phyloP scores from a whole-genome alignment of 2,329 filamentous ascomycete genomes.

The Penicillium corylophilum region DNA sequence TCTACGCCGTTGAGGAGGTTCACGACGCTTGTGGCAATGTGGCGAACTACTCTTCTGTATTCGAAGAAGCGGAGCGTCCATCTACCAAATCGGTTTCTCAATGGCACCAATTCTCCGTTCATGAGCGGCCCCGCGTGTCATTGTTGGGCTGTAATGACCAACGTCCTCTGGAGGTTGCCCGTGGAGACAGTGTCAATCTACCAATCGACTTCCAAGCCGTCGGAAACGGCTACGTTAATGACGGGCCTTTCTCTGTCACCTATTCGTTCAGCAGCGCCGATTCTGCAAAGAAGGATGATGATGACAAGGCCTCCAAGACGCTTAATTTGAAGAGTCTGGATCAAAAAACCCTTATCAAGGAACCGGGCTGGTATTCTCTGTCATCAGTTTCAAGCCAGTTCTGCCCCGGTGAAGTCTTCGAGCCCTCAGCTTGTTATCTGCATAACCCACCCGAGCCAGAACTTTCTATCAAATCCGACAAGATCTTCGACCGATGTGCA shows the following conservation, averaged over 20 bases:
- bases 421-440: constrained; percentile 89
- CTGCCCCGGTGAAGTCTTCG: constrained; percentile 84
- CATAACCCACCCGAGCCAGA: constrained; percentile 88
- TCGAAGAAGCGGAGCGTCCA: constrained; percentile 66
- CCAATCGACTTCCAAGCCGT: constrained; percentile 70
- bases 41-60: constrained; percentile 64
- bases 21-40: constrained; percentile 87
- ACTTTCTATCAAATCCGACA: constrained; percentile 69
- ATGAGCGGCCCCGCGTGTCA: constrained; percentile 75
- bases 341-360: constrained; percentile 67
- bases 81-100: constrained; percentile 62
- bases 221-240: constrained; percentile 55
- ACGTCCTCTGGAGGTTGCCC: constrained; percentile 78
- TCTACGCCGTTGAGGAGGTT: constrained; percentile 88
- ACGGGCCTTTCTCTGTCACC: constrained; percentile 68
- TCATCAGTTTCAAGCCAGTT: constrained; percentile 75
- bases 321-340: constrained; percentile 58
- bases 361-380: constrained; percentile 83
- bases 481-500: constrained; percentile 92
- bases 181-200: constrained; percentile 65
- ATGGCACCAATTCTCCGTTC: constrained; percentile 76
- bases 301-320: constrained; percentile 55
- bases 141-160: constrained; percentile 75
- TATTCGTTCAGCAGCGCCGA: constrained; percentile 81
- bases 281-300: constrained; percentile 63